These are phyloP conservation scores for Claviceps pazoutovae DNA, from an alignment of 2,329 filamentous ascomycete genomes.

Conservation along the genomic window DNA sequence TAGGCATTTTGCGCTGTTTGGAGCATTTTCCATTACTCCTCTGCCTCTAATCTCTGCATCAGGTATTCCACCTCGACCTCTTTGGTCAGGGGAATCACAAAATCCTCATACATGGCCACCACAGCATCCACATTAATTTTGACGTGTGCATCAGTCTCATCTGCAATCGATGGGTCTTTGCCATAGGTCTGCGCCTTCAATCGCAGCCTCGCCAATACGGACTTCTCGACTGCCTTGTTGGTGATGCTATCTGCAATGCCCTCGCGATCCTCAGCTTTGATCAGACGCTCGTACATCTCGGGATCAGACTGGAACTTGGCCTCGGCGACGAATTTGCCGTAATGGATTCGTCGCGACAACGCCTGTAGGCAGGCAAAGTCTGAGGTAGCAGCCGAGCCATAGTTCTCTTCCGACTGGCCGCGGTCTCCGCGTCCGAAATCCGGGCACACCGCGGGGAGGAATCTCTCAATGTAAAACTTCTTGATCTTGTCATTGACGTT, in stretches of 20 bases:
- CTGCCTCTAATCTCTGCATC: conserved; percentile 69
- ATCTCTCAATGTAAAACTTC: conserved; percentile 64
- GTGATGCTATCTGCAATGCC: conserved; percentile 87
- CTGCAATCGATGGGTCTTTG: conserved; percentile 60
- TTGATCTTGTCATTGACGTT: conserved; percentile 85
- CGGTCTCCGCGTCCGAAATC: conserved; percentile 64
- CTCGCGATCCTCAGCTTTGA: conserved; percentile 63
- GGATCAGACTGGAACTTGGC: conserved; percentile 79
- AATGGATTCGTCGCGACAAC: conserved; percentile 81
- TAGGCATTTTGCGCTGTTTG: no score
- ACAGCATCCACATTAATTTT: conserved; percentile 93
- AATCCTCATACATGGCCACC: conserved; percentile 78
- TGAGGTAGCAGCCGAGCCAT: conserved; percentile 80
- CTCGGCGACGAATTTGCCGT: conserved; percentile 97
- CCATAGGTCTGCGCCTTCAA: conserved; percentile 91
- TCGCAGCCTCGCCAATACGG: conserved; percentile 74
- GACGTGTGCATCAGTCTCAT: conserved; percentile 37
- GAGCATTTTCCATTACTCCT: conserved; percentile 14
- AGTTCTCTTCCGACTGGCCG: conserved; percentile 83
- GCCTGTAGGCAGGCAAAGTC: conserved; percentile 87
- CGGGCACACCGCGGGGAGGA: conserved; percentile 74
- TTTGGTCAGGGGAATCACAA: conserved; percentile 95
- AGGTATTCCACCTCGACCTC: conserved; percentile 96
- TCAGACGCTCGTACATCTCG: conserved; percentile 67
- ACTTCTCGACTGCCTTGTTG: conserved; percentile 74